phyloP scores from a whole-genome alignment of 73 alveolate genomes.

The Loxodes magnus region DNA sequence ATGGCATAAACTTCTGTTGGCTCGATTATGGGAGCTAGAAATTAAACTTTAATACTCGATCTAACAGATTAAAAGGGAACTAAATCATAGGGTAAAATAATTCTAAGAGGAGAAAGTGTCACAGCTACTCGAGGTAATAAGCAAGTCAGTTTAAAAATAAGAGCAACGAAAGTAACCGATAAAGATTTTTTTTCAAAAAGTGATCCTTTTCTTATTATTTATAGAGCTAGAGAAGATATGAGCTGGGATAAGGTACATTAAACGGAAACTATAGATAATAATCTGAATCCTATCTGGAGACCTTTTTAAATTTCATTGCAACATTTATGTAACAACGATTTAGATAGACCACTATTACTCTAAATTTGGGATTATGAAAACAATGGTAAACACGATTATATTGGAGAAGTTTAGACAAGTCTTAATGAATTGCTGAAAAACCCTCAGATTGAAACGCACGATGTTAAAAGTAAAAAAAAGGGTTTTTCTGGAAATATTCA shows the following conservation, averaged over 20 bases:
- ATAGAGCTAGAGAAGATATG: constrained; percentile 20
- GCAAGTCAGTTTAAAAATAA: constrained; percentile 9
- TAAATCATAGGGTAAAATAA: too few relatives aligned
- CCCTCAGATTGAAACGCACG: constrained; percentile 11
- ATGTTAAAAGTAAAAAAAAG: constrained; percentile 13
- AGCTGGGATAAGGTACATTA: constrained; percentile 10
- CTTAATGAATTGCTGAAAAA: constrained; percentile 5
- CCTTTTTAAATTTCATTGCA: constrained; percentile 14
- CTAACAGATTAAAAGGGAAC: too few relatives aligned
- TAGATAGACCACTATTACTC: constrained; percentile 14
- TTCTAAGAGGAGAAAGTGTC: constrained; percentile 14
- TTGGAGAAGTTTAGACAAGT: constrained; percentile 12
- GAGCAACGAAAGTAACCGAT: constrained; percentile 1
- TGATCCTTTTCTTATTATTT: constrained; percentile 24
- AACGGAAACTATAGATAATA: constrained; percentile 21
- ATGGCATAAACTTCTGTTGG: constrained; percentile 35
- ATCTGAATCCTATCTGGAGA: constrained; percentile 30
- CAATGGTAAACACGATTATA: constrained; percentile 18
- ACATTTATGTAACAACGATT: constrained; percentile 10
- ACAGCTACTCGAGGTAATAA: constrained; percentile 18
- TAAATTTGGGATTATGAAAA: constrained; percentile 45
- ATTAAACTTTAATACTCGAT: too few relatives aligned
- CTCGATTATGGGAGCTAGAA: constrained; percentile 37
- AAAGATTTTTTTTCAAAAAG: constrained; percentile 21
- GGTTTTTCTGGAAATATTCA: constrained; percentile 24